These are phyloP conservation scores for Cyathus striatus DNA, from an alignment of 768 basidiomycete species.

Conservation along the genomic window DNA sequence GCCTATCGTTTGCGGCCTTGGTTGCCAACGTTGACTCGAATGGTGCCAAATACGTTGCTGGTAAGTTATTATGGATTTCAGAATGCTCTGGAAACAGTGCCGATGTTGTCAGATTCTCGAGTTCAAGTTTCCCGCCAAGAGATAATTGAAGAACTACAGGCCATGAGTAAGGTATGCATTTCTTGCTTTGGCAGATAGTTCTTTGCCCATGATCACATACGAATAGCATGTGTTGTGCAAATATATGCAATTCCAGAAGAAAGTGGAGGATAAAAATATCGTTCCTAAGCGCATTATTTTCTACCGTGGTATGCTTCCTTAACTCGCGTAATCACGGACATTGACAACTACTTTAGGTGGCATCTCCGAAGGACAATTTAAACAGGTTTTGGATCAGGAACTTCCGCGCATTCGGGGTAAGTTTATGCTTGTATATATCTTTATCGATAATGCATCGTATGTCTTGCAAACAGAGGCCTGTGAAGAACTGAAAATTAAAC, in stretches of 20 bases:
- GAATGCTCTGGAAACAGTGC: no score
- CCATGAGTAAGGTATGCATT: conserved; percentile 53
- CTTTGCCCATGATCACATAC: neutral
- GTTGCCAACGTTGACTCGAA: conserved; percentile 73
- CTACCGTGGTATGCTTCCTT: conserved; percentile 56
- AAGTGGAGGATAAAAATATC: conserved; percentile 35
- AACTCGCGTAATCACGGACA: conserved; percentile 2
- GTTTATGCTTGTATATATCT: conserved; percentile 4
- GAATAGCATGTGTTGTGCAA: conserved; percentile 44
- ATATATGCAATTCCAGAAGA: conserved; percentile 48
- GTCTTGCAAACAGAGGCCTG: conserved; percentile 48
- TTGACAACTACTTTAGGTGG: conserved; percentile 26
- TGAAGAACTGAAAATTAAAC: conserved; percentile 41
- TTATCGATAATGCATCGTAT: neutral
- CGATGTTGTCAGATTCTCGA: conserved; percentile 37
- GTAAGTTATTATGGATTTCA: no score
- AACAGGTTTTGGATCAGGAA: conserved; percentile 53
- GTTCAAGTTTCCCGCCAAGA: conserved; percentile 62
- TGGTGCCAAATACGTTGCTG: conserved; percentile 58
- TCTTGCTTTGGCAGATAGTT: neutral
- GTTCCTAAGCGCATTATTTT: conserved; percentile 63
- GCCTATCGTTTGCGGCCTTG: conserved; percentile 73
- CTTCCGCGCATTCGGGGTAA: conserved; percentile 52
- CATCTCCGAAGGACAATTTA: conserved; percentile 45
- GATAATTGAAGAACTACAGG: conserved; percentile 61